Conservation (phyloP, 1,284 basidiomycete species). For the Leccinum angustisporum region DNA sequence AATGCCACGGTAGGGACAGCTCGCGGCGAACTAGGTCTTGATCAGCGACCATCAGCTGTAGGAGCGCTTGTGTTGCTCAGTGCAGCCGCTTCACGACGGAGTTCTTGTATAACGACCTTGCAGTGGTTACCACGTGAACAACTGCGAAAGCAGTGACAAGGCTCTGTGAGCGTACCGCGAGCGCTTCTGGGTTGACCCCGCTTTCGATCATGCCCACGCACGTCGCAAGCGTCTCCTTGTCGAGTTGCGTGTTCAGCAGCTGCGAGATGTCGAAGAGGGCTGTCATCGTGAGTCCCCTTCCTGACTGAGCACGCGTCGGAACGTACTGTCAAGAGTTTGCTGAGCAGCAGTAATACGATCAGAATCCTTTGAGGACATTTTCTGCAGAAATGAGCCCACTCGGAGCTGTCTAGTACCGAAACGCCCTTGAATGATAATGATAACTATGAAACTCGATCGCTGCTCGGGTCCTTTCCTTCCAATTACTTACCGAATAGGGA, state of each 20-base stretch:
- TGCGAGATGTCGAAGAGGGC: conserved; percentile 83
- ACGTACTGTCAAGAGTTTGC: conserved; percentile 77
- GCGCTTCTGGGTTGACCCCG: conserved; percentile 82
- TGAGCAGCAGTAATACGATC: conserved; percentile 72
- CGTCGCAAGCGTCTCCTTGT: conserved; percentile 79
- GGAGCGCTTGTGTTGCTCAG: conserved; percentile 28
- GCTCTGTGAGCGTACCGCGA: conserved; percentile 63
- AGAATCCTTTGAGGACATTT: conserved; percentile 58
- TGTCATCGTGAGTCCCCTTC: conserved; percentile 33
- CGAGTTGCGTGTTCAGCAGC: conserved; percentile 77
- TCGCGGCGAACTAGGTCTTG: background rate
- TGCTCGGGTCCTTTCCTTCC: background rate
- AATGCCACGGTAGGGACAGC: background rate
- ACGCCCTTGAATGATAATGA: background rate
- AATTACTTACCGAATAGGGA: conserved; percentile 6
- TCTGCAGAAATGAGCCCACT: background rate
- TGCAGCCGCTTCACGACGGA: conserved; percentile 60
- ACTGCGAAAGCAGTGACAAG: background rate
- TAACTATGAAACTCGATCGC: background rate
- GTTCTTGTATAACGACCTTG: conserved; percentile 75
- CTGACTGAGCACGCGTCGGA: background rate
- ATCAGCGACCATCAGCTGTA: conserved; percentile 20
- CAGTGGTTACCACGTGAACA: conserved; percentile 7
- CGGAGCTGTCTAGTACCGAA: background rate
- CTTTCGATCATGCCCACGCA: conserved; percentile 84